phyloP scores from a whole-genome alignment of 192 early-diverging fungal species.

The Radiomyces spectabilis region DNA sequence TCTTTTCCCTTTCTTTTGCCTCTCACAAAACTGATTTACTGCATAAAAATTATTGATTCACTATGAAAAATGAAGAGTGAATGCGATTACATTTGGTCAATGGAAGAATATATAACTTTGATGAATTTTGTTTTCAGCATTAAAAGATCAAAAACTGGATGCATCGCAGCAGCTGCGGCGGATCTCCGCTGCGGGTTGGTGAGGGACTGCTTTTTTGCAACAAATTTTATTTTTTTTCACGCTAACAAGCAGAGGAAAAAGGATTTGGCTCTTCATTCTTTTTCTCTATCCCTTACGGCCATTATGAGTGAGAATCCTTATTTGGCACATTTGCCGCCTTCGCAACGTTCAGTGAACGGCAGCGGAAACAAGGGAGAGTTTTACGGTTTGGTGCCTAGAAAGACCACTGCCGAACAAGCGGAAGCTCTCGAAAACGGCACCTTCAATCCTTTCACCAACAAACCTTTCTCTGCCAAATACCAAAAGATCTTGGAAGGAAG shows the following conservation, averaged over 20 bases:
- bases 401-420: conserved; percentile 84
- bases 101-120: no score
- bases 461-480: conserved; percentile 77
- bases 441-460: conserved; percentile 76
- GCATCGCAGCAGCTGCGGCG: no score
- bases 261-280: neutral
- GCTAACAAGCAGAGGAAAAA: no score
- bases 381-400: conserved; percentile 53
- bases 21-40: neutral
- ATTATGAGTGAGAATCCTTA: conserved; percentile 42
- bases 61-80: no score
- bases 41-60: no score
- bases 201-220: no score
- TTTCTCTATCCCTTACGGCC: neutral
- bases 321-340: conserved; percentile 38
- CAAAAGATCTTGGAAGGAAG: conserved; percentile 78
- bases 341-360: conserved; percentile 3
- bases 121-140: no score
- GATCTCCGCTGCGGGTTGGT: no score
- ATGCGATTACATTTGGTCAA: no score
- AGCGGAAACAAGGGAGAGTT: conserved; percentile 21
- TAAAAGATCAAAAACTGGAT: no score
- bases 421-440: conserved; percentile 65
- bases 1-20: neutral
- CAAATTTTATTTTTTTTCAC: no score